Base-by-base conservation (phyloP, 805 yeast genomes). In the Hanseniaspora meyeri region DNA sequence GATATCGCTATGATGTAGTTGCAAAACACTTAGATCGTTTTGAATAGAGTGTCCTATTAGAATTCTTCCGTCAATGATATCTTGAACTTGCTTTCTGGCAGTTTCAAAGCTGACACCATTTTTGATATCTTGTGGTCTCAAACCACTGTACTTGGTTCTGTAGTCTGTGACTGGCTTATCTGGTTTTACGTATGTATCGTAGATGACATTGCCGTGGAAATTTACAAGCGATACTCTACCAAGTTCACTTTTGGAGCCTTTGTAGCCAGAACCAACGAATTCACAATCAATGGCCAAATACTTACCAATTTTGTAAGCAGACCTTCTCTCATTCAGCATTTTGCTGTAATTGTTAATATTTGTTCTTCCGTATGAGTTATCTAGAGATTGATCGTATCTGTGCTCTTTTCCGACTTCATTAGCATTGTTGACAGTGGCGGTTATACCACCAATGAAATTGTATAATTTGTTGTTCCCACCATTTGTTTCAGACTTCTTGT, bases 111-210 rank as follows among this genome's bases (percentile, higher is more conserved):
- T 59, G 0, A 83, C 74, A 0, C 96, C 96, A 43, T 73, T 67
- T 32, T 71, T 70, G 85, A 90, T 81, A 64, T 83, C 79, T 2
- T 70, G 67, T 0, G 95, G 87, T 2, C 82, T 73, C 2, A 90
- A 78, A 29, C 97, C 97, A 68, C 91, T 82, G 20, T 88, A 95
- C 85, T 89, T 82, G 0, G 97, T 90, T 67, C 97, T 76, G 90
- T 93, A 90, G 64, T 90, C 95, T 0, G 90, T 82, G 2, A 90
- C 95, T 55, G 71, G 72, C 62, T 83, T 89, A 36, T 73, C 69
- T 1, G 96, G 96, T 60, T 73, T 74, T 4, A 90, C 96, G 70
- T 75, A 90, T 40, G 76, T 71, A 67, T 90, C 97, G 59, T 83
- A 73, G 0, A 90, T 65, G 0, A 79, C 74, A 60, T 79, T 78